These are phyloP conservation scores for Sparassis latifolia DNA, from an alignment of 1,284 basidiomycete species.

Conservation along the genomic window DNA sequence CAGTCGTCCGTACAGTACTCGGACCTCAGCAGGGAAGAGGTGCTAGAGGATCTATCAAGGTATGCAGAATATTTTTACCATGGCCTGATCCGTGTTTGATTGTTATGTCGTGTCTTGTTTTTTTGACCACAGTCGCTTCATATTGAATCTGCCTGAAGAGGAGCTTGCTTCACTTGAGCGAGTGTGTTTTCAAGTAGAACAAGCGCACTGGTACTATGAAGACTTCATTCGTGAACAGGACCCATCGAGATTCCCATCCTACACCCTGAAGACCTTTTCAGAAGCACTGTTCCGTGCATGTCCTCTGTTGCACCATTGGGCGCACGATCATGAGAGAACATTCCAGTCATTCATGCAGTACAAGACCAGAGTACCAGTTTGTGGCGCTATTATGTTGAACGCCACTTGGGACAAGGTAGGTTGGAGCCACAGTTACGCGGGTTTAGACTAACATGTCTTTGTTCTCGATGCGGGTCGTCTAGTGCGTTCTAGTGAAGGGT, in stretches of 20 bases:
- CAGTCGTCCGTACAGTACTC: constrained; percentile 17
- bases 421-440: background rate
- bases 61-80: constrained; percentile 21
- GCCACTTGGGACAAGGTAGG: constrained; percentile 86
- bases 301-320: constrained; percentile 75
- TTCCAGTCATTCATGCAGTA: constrained; percentile 89
- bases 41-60: constrained; percentile 89
- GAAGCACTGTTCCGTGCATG: constrained; percentile 84
- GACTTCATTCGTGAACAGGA: constrained; percentile 95
- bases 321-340: constrained; percentile 72
- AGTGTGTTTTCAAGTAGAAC: constrained; percentile 98
- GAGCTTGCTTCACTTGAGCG: constrained; percentile 90
- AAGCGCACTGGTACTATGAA: constrained; percentile 99
- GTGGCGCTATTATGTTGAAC: constrained; percentile 95
- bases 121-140: constrained; percentile 71
- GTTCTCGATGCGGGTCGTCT: constrained; percentile 6
- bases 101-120: background rate
- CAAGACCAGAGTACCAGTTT: constrained; percentile 98
- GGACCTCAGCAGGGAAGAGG: constrained; percentile 50
- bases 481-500: constrained; percentile 94
- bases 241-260: constrained; percentile 72
- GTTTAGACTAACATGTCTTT: background rate
- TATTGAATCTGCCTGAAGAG: constrained; percentile 92
- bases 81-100: background rate
- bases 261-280: constrained; percentile 92